Base-by-base conservation (phyloP, 495 filamentous ascomycete genomes). In the Echria macrotheca region DNA sequence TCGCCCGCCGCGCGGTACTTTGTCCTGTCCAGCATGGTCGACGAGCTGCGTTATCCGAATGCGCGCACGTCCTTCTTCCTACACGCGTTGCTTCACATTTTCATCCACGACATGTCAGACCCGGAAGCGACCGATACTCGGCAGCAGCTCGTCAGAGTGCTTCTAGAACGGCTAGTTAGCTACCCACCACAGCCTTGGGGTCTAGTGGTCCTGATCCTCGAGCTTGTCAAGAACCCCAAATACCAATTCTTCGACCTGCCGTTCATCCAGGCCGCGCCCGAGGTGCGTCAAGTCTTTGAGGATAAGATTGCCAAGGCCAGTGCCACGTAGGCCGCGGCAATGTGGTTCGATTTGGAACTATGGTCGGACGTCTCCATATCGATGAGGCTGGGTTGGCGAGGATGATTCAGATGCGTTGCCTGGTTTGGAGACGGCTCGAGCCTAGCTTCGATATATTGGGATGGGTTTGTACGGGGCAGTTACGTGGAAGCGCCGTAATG, bases 181-280 rank as follows among this genome's bases (percentile, higher is more conserved):
- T 88, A 87, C 64, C 88, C 91, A 63, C 93, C 93, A 24, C 94
- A 97, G 64, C 91, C 93, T 11, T 99, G 93, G 93, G 93, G 93
- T 12, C 67, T 97, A 32, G 87, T 96, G 64, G 84, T 95, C 49
- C 95, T 89, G 17, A 76, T 94, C 40, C 70, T 94, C 36, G 94
- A 97, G 70, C 74, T 99, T 37, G 74, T 95, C 47, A 93, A 95
- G 71, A 96, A 95, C 60, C 81, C 84, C 35, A 85, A 79, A 57
- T 90, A 88, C 58, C 78, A 81, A 56, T 91, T 99, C 74, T 99
- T 93, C 75, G 85, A 89, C 33, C 75, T 96, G 52, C 87, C 87
- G 33, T 96, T 95, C 52, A 87, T 96, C 70, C 91, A 94, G 71
- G 78, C 81, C 54, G 80, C 83, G 38, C 88, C 88, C 41, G 87